phyloP scores from a whole-genome alignment of 2,329 filamentous ascomycete species.

The Phaeoacremonium minimum region DNA sequence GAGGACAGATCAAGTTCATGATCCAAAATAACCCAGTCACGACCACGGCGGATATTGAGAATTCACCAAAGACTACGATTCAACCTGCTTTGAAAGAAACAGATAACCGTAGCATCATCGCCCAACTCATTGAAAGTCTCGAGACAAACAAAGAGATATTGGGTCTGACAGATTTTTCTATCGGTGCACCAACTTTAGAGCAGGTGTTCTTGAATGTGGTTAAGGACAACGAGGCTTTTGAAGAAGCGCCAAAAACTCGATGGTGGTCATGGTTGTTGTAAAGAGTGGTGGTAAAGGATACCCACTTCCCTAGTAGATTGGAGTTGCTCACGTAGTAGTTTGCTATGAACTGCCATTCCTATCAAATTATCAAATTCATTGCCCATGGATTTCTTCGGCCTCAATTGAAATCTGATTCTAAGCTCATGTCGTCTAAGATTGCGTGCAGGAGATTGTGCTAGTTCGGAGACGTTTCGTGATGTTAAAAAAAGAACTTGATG shows the following conservation, averaged over 20 bases:
- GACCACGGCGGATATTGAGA: not conserved
- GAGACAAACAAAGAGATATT: not conserved
- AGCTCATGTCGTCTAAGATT: too few relatives aligned
- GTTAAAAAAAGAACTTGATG: too few relatives aligned
- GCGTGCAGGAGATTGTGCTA: too few relatives aligned
- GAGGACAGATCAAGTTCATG: not conserved
- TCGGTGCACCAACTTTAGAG: not conserved
- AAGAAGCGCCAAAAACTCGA: not conserved
- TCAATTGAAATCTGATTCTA: too few relatives aligned
- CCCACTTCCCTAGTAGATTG: too few relatives aligned
- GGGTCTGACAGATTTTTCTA: not conserved
- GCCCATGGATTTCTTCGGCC: too few relatives aligned
- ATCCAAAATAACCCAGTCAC: not conserved
- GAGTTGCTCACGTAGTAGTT: too few relatives aligned
- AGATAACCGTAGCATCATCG: too few relatives aligned
- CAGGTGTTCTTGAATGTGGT: not conserved
- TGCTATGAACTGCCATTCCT: too few relatives aligned
- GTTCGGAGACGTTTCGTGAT: too few relatives aligned
- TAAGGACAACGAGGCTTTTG: not conserved
- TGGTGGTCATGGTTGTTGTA: not conserved
- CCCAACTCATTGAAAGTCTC: not conserved
- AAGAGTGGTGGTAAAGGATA: too few relatives aligned
- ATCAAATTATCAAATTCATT: too few relatives aligned
- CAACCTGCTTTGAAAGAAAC: not conserved
- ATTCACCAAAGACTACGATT: not conserved